A percentile compares a stretch with the other conserved stretches of the same genome.
Evolutionary conservation across 805 yeast species (phyloP).

Genomic region (Kazachstania martiniae): DNA sequence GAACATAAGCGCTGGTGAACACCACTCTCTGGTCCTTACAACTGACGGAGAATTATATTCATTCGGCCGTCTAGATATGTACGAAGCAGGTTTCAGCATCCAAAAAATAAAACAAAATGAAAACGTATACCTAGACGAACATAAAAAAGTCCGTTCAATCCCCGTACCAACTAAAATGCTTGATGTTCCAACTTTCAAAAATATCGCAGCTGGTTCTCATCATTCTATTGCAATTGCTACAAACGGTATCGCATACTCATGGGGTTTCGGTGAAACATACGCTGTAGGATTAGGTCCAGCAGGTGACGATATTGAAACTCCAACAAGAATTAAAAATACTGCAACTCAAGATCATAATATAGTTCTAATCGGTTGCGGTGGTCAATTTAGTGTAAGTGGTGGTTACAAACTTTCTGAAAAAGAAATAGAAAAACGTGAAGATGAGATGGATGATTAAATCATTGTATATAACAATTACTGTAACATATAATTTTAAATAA

Average conservation of each 20-base stretch:
- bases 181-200: slow-evolving; percentile 45
- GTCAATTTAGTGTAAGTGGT: slow-evolving; percentile 87
- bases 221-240: slow-evolving; percentile 79
- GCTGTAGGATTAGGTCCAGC: slow-evolving; percentile 90
- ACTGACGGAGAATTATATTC: slow-evolving; percentile 62
- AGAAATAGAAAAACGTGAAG: slow-evolving; percentile 34
- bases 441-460: slow-evolving; percentile 35
- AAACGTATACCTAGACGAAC: slow-evolving; percentile 61
- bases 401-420: slow-evolving; percentile 33
- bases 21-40: slow-evolving; percentile 74
- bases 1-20: slow-evolving; percentile 85
- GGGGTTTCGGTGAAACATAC: slow-evolving; percentile 98
- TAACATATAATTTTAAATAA: too few species aligned
- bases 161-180: slow-evolving; percentile 71
- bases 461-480: not conserved
- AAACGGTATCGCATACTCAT: slow-evolving; percentile 79
- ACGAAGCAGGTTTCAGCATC: slow-evolving; percentile 72
- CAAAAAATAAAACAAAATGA: slow-evolving; percentile 62
- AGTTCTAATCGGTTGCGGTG: slow-evolving; percentile 78
- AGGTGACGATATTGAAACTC: slow-evolving; percentile 77
- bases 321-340: slow-evolving; percentile 85
- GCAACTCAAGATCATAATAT: slow-evolving; percentile 80
- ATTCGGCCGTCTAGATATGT: slow-evolving; percentile 92
- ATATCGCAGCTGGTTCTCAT: slow-evolving; percentile 78
- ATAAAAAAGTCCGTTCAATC: slow-evolving; percentile 71